These are phyloP conservation scores for Inonotus obliquus DNA, from an alignment of 1,284 basidiomycete genomes.

Conservation along the genomic window DNA sequence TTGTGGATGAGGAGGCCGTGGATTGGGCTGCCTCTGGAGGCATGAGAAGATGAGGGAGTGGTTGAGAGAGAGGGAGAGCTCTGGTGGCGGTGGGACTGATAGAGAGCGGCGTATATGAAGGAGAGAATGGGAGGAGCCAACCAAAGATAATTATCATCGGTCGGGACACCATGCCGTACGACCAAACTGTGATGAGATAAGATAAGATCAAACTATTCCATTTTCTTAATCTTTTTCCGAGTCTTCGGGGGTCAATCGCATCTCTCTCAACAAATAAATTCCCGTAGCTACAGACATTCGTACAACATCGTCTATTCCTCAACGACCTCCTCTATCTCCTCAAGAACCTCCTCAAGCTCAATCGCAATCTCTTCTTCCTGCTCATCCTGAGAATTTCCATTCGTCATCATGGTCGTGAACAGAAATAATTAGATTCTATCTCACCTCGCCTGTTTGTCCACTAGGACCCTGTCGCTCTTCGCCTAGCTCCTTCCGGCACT, in stretches of 20 bases:
- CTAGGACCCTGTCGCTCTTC: conserved; percentile 41
- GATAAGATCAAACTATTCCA: not conserved
- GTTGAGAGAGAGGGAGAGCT: not conserved
- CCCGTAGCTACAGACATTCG: not conserved
- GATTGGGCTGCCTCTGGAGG: conserved; percentile 27
- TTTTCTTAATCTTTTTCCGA: not conserved
- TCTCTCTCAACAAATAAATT: conserved; percentile 2
- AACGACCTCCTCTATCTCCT: conserved; percentile 83
- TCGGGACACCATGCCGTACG: no score
- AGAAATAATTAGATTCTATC: conserved; percentile 1
- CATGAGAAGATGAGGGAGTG: conserved; percentile 24
- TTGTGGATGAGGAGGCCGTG: conserved; percentile 38
- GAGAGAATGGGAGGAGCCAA: not conserved
- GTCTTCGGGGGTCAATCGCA: not conserved
- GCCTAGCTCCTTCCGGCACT: conserved; percentile 54
- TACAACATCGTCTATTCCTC: conserved; percentile 20
- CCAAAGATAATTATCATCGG: not conserved
- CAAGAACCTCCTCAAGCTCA: conserved; percentile 87
- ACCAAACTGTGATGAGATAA: not conserved
- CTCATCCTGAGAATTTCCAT: conserved; percentile 36
- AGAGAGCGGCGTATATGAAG: conserved; percentile 6
- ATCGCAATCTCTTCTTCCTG: conserved; percentile 86
- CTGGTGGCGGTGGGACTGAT: conserved; percentile 20
- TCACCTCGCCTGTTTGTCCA: conserved; percentile 30
- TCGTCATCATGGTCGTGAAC: not conserved